Base-by-base conservation (phyloP, 352 stramenopile genomes). In the Phytophthora uliginosa region DNA sequence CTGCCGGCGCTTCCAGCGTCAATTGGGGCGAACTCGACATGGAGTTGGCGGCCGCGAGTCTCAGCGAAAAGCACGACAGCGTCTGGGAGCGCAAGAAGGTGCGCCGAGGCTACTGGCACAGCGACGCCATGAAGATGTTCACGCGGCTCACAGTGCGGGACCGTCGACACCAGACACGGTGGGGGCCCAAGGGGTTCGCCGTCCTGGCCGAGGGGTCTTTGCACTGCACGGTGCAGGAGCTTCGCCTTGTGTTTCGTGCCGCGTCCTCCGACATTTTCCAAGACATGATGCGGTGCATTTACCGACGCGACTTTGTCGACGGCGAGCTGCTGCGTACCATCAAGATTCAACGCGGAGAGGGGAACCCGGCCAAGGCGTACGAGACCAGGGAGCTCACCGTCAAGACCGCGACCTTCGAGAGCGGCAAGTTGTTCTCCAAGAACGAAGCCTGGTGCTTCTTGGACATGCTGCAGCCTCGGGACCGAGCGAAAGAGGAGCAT, bases 371-470 rank as follows among this genome's bases (percentile, higher is more conserved):
- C 38, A 72, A 58, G 36, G 65, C 63, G 17, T 78, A 70, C 17
- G 76, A 77, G 28, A 64, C 48, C 18, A 45, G 62, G 47, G 71
- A 84, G 47, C 34, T 85, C n/a, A 74, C 59, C 0, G 61, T 83
- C 40, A 85, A 82, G 22, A 75, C 79, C 6, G 31, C 74, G 26
- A 83, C 69, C 9, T 86, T 89, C 56, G 77, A 81, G 31, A 77
- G 73, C 17, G 12, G 71, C 13, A 69, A 55, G 18, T 40, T 84
- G 17, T 85, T 89, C 38, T 72, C 72, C 8, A 83, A 70, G 38
- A 74, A 77, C 54, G 73, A 83, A 13, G 56, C 76, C 36, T 88
- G 78, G 81, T 82, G 77, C 45, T 82, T 84, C 53, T 62, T 88
- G 34, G 82, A 89, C 50, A 50, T 82, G 28, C 36, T 81, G 58